Base-by-base conservation (phyloP, 2,329 filamentous ascomycete species). In the Stemphylium lycopersici region DNA sequence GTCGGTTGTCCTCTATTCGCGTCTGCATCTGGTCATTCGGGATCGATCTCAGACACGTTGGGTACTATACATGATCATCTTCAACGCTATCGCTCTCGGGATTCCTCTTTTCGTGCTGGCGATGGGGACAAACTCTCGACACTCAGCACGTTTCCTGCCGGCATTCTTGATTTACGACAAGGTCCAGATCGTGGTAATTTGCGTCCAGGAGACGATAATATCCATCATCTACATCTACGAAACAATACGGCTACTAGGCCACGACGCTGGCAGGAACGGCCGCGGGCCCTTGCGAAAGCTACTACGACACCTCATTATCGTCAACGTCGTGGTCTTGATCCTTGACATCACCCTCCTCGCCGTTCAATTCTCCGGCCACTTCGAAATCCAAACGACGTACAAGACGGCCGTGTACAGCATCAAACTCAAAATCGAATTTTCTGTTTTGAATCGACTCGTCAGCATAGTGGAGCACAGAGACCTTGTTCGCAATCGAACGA, bases 1-100 rank as follows among this genome's bases (percentile, higher is more conserved):
- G 63, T 79, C 80, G 0, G 55, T 87, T 12, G 84, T 87, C 1
- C 73, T 87, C 0, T 87, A 84, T 70, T 87, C 84, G 1, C 78
- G 85, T 2, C 76, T 87, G 0, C 83, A 87, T 63, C 75, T 87
- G 1, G 77, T 87, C 6, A 67, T 84, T 7, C 77, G 55, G 44
- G 48, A 61, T 36, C 13, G 29, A n/a, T 31, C 33, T 6, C 10
- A 79, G 83, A 72, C 76, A 7, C 65, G 68, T 2, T 72, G 79
- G 12, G 78, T 85, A 2, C 73, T 85, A 0, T 73, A 64, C 34
- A 83, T 87, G 79, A 87, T 87, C 57, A 76, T 85, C 22, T 61
- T 78, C 51, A 79, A 84, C 60, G 76, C 77, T 15, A 59, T 86
- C 80, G 38, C 10, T 13, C 47, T 49, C 38, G 47, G 47, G 4